Evolutionary conservation across 2,329 filamentous ascomycete species (phyloP), one percentile per base, ranked within the genome.

Genomic region (Biscogniauxia sp.): DNA sequence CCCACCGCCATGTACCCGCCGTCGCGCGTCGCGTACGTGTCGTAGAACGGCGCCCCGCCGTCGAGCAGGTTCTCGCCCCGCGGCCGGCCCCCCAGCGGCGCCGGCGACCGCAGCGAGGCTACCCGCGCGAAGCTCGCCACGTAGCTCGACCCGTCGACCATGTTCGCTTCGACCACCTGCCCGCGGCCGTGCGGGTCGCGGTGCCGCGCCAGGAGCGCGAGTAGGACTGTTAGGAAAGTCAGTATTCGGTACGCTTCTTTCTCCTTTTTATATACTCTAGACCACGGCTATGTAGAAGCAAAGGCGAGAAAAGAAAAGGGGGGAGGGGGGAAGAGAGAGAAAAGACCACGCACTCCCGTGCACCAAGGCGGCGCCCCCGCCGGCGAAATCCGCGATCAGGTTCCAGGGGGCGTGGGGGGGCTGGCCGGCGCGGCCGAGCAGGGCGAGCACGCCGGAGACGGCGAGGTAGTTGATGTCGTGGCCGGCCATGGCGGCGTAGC

Each of bases 401-500:
- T 98, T 98, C 5, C 81, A 86, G 0, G 95, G 95, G 19, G 93
- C 84, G 63, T 89, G 88, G 0, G 94, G 94, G 65, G 85, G 87
- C 71, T 88, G 84, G 17, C 81, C 83, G 26, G 79, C 79, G 0
- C 90, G 81, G 0, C 94, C 94, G 2, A 98, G 84, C 76, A 97
- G 80, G 0, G 84, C 83, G 26, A 98, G 77, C 0, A 90, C 88
- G 0, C 94, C 94, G 0, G 89, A 90, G 0, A 97, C 91, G 54
- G 93, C 92, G 51, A 98, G 88, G 76, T 98, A 98, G 73, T 98
- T 97, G 75, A 97, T 97, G 74, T 97, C 93, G 73, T 97, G 93
- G 52, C 93, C 93, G 0, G 93, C 93, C 93, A 97, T 97, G 70
- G 84, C 78, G 54, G 84, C 85, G 77, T 97, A 98, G 69, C 87